A percentile compares a stretch with the other conserved stretches of the same genome.
These are phyloP conservation scores for Licmophora abbreviata DNA, from an alignment of 108 stramenopile genomes.

Conservation along the genomic window DNA sequence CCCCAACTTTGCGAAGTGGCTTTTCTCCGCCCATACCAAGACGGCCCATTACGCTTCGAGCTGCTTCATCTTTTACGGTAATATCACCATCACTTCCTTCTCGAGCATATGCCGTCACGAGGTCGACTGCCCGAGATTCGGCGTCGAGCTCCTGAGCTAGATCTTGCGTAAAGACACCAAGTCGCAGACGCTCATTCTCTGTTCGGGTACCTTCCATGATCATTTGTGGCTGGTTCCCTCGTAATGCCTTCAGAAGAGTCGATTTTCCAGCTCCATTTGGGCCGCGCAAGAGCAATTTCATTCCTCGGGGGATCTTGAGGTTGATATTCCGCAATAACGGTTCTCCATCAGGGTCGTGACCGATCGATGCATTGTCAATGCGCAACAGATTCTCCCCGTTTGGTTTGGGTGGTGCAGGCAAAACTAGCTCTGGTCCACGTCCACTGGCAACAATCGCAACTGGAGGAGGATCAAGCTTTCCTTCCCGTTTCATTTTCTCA, in stretches of 20 bases:
- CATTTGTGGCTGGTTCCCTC: slow-evolving; percentile 45
- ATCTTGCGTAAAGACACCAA: slow-evolving; percentile 84
- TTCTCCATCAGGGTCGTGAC: slow-evolving; percentile 32
- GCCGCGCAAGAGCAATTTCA: slow-evolving; percentile 20
- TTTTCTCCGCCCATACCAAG: slow-evolving; percentile 79
- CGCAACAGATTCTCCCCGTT: slow-evolving; percentile 54
- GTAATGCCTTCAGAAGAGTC: slow-evolving; percentile 57
- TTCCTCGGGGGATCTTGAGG: slow-evolving; percentile 42
- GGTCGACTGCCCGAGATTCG: slow-evolving; percentile 60
- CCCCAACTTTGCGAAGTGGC: slow-evolving; percentile 42
- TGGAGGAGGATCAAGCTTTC: slow-evolving; percentile 11
- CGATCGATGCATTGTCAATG: slow-evolving; percentile 59
- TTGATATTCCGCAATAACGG: slow-evolving; percentile 35
- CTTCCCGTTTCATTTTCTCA: slow-evolving; percentile 31
- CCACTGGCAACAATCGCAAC: slow-evolving; percentile 17
- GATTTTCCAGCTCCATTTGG: slow-evolving; percentile 52
- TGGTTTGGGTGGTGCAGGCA: slow-evolving; percentile 50
- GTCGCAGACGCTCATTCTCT: slow-evolving; percentile 50
- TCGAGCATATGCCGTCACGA: slow-evolving; percentile 67
- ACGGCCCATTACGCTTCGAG: slow-evolving; percentile 65
- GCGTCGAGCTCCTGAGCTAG: slow-evolving; percentile 83
- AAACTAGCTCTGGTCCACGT: background rate
- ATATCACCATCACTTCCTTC: slow-evolving; percentile 57
- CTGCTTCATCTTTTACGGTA: slow-evolving; percentile 68
- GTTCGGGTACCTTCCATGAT: slow-evolving; percentile 44